These are phyloP conservation scores for Cyamopsis tetragonoloba DNA, from an alignment of 306 rosid genomes.

Conservation along the genomic window DNA sequence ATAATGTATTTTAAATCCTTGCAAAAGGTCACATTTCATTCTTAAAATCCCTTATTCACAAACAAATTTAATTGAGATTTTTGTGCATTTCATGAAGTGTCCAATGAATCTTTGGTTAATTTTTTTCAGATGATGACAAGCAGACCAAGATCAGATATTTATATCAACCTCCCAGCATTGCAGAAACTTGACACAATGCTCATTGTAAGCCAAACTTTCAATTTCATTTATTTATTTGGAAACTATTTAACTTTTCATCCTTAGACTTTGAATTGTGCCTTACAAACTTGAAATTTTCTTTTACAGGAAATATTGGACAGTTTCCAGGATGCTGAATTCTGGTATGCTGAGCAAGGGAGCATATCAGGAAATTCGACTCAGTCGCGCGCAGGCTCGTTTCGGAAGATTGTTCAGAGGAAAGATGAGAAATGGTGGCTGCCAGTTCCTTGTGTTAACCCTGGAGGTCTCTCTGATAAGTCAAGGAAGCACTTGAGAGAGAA, in stretches of 20 bases:
- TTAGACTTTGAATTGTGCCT: not conserved
- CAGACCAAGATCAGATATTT: slow-evolving; percentile 79
- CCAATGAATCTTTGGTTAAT: not conserved
- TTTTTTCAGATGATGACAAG: slow-evolving; percentile 73
- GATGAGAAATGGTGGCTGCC: slow-evolving; percentile 99
- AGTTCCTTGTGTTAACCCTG: slow-evolving; percentile 68
- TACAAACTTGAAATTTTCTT: not conserved
- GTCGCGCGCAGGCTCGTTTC: slow-evolving; percentile 65
- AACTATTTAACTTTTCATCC: not conserved
- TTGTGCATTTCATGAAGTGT: not conserved
- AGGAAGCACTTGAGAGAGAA: slow-evolving; percentile 66
- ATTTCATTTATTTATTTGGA: not conserved
- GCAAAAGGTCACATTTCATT: too few species aligned
- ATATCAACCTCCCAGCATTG: slow-evolving; percentile 83
- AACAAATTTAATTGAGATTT: not conserved
- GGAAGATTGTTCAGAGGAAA: slow-evolving; percentile 61
- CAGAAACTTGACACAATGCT: slow-evolving; percentile 94
- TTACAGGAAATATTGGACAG: slow-evolving; percentile 82
- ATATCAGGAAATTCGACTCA: slow-evolving; percentile 55
- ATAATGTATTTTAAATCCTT: too few species aligned
- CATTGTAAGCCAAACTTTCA: slow-evolving; percentile 45
- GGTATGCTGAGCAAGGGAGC: slow-evolving; percentile 93
- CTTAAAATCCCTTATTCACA: too few species aligned
- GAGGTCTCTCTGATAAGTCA: slow-evolving; percentile 72
- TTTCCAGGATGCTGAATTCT: slow-evolving; percentile 71